A percentile compares a stretch with the other conserved stretches of the same genome.
These are phyloP conservation scores for Geranium incanum DNA, from an alignment of 441 rosid genomes.

Conservation along the genomic window DNA sequence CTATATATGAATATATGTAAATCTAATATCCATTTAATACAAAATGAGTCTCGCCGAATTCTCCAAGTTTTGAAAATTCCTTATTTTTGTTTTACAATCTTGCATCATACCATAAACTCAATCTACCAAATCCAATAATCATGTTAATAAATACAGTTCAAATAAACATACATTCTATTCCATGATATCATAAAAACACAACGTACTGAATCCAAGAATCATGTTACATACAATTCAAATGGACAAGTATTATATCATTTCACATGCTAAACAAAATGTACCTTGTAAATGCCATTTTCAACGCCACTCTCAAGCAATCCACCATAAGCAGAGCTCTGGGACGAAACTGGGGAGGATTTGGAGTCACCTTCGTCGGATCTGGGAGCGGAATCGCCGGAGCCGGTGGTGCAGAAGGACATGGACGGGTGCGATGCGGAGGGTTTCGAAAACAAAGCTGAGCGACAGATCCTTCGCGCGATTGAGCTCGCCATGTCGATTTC, in stretches of 20 bases:
- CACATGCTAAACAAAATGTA: slow-evolving; percentile 9
- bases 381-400: slow-evolving; percentile 26
- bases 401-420: slow-evolving; percentile 40
- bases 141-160: no score
- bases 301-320: slow-evolving; percentile 66
- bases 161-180: no score
- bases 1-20: no score
- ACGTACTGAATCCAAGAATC: neutral
- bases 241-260: no score
- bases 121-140: no score
- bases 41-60: no score
- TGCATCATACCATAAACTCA: no score
- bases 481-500: slow-evolving; percentile 8
- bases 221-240: no score
- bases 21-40: no score
- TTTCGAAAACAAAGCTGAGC: slow-evolving; percentile 34
- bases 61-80: no score
- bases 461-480: slow-evolving; percentile 38
- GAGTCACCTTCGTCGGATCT: slow-evolving; percentile 27
- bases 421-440: slow-evolving; percentile 29
- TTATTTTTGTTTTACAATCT: no score
- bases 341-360: slow-evolving; percentile 21
- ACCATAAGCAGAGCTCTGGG: slow-evolving; percentile 29
- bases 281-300: slow-evolving; percentile 76
- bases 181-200: neutral